Evolutionary conservation across 2,329 filamentous ascomycete genomes (phyloP).

Genomic region (Sarocladium oryzae): DNA sequence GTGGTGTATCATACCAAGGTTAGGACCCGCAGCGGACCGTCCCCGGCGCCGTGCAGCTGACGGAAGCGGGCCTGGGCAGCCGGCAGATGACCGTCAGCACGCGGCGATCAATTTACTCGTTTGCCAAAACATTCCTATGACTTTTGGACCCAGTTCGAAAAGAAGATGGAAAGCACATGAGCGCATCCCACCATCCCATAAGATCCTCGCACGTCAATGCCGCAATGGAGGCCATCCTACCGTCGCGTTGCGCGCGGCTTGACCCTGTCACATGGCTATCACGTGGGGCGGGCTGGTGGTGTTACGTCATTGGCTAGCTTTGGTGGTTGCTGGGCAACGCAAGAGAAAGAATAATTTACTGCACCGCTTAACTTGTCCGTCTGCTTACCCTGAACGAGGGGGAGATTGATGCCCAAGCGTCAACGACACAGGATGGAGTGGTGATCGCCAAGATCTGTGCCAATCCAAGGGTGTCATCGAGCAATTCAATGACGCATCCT

Average conservation of each 20-base stretch:
- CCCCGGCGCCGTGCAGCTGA: constrained; percentile 6
- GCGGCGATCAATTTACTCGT: no score
- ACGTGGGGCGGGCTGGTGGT: background rate
- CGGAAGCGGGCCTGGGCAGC: constrained; percentile 5
- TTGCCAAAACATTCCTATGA: background rate
- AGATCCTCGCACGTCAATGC: no score
- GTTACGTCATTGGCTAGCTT: constrained; percentile 8
- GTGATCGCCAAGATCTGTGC: background rate
- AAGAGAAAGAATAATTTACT: background rate
- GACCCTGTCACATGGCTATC: no score
- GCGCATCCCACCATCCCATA: no score
- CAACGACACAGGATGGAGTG: no score
- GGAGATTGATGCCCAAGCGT: background rate
- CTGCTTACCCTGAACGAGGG: background rate
- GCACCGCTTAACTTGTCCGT: no score
- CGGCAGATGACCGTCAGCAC: no score
- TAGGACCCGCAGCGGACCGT: constrained; percentile 9
- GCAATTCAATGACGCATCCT: background rate
- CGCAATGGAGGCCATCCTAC: no score
- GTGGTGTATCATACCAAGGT: no score
- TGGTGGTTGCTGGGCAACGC: background rate
- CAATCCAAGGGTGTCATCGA: background rate
- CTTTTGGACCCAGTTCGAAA: no score
- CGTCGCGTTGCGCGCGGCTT: background rate
- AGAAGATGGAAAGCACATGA: no score